Base-by-base conservation (phyloP, 805 yeast species). In the Komagataella ulmi region DNA sequence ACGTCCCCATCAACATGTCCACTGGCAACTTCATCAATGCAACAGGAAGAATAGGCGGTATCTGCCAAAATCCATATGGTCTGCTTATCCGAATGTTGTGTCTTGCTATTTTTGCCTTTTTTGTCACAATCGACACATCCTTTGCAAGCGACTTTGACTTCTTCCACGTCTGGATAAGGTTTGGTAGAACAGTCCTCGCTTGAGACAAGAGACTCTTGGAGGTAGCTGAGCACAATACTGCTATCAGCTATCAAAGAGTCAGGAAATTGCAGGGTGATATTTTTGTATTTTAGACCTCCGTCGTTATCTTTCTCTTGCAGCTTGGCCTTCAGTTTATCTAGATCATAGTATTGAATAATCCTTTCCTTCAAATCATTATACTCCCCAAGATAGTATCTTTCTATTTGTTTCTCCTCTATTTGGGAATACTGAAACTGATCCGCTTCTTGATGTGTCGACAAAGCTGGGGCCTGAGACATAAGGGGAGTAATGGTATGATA, bases 21-120 rank as follows among this genome's bases (percentile, higher is more conserved):
- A 0, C 97, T 95, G 0, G 99, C 98, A 24, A 91, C 95, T 61
- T 90, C 97, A 65, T 93, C 99, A 8, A 91, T 84, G 67, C 99
- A 93, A 65, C 99, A 93, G 1, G 96, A 74, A 24, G 96, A 87
- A 61, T 93, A 93, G 0, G 97, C 88, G 0, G 99, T 91, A 61
- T 93, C 99, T 0, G 98, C 99, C 44, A 93, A 68, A 17, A 91
- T 78, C 86, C 91, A 91, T 8, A 85, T 74, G 49, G 75, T 68
- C 56, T 61, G 62, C 6, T 52, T 55, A 17, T 54, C 54, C 17
- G 18, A 24, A 17, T 49, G 50, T 24, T 52, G 53, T 17, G 36
- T 44, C 14, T 56, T 52, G 5, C 12, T 17, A 10, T 50, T 30
- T 30, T 30, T 10, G 40, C 14, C 40, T 14, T 12, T 17, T 3